phyloP scores from a whole-genome alignment of 208 protist species.

The Trypanosoma conorhini region DNA sequence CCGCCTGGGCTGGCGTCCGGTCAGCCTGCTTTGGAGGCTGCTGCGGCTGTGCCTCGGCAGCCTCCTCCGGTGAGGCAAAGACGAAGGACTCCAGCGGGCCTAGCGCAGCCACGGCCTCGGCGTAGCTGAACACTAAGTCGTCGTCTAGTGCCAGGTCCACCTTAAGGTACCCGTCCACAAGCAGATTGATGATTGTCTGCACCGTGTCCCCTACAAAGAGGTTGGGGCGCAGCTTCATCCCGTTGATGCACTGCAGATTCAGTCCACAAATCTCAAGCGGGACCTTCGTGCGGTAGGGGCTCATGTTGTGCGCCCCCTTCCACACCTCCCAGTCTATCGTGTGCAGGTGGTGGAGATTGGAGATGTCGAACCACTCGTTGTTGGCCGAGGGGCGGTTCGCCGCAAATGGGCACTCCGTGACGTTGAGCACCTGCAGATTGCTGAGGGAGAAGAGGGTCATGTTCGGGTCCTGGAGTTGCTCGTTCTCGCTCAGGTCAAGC shows the following conservation, averaged over 20 bases:
- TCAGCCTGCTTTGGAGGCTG: not conserved
- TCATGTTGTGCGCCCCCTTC: conserved; percentile 76
- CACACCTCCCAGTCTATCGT: conserved; percentile 87
- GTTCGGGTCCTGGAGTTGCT: conserved; percentile 79
- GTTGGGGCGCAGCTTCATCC: conserved; percentile 56
- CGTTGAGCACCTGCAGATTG: conserved; percentile 74
- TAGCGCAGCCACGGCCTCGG: conserved; percentile 62
- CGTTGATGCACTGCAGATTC: conserved; percentile 58
- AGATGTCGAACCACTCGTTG: conserved; percentile 90
- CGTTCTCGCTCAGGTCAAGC: conserved; percentile 85
- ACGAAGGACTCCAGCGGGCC: conserved; percentile 65
- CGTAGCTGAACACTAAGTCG: conserved; percentile 60
- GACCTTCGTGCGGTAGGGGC: conserved; percentile 81
- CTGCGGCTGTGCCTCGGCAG: not conserved
- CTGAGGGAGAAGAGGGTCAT: conserved; percentile 86
- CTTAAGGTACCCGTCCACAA: conserved; percentile 88
- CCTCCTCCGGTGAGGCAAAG: conserved; percentile 23
- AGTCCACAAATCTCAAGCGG: conserved; percentile 85
- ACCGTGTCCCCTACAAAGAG: conserved; percentile 81
- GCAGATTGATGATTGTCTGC: conserved; percentile 79
- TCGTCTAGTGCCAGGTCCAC: conserved; percentile 81
- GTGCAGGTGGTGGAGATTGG: conserved; percentile 62
- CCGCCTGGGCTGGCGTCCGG: not conserved
- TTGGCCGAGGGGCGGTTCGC: conserved; percentile 48
- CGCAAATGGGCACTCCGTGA: conserved; percentile 85